These are phyloP conservation scores for Thermoascus crustaceus DNA, from an alignment of 2,329 filamentous ascomycete genomes.

Conservation along the genomic window DNA sequence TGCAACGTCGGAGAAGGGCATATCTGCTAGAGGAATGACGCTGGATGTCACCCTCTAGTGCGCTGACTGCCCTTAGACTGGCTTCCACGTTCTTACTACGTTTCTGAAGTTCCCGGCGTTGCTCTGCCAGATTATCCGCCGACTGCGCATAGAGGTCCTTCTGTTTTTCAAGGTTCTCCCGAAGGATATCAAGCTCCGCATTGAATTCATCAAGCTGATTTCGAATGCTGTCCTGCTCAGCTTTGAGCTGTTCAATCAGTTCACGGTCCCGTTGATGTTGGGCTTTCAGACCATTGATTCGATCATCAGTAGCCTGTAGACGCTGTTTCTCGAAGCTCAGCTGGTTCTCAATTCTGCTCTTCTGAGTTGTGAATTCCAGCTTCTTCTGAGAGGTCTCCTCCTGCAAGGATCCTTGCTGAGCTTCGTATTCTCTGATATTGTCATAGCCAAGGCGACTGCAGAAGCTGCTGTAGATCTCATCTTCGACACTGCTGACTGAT, in stretches of 20 bases:
- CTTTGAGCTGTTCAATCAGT: slow-evolving; percentile 61
- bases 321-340: slow-evolving; percentile 61
- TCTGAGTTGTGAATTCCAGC: slow-evolving; percentile 75
- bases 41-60: slow-evolving; percentile 77
- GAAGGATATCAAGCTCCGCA: slow-evolving; percentile 68
- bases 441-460: slow-evolving; percentile 79
- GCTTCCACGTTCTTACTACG: slow-evolving; percentile 75
- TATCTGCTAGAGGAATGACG: slow-evolving; percentile 79
- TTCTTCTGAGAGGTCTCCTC: slow-evolving; percentile 84
- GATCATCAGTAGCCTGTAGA: slow-evolving; percentile 59
- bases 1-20: slow-evolving; percentile 75
- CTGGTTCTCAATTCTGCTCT: slow-evolving; percentile 53
- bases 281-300: slow-evolving; percentile 61
- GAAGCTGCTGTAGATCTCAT: slow-evolving; percentile 77
- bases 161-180: slow-evolving; percentile 61
- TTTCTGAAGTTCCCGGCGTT: slow-evolving; percentile 72
- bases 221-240: slow-evolving; percentile 66
- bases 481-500: slow-evolving; percentile 73
- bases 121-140: slow-evolving; percentile 67
- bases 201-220: slow-evolving; percentile 63
- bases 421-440: slow-evolving; percentile 87
- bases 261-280: slow-evolving; percentile 58
- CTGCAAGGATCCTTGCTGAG: slow-evolving; percentile 83
- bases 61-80: slow-evolving; percentile 64
- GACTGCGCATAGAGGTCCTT: slow-evolving; percentile 61